Percentiles rank a stretch among this genome's conserved stretches.
Evolutionary conservation across 768 basidiomycete genomes (phyloP).

Genomic region (Tylopilus rubrobrunneus): DNA sequence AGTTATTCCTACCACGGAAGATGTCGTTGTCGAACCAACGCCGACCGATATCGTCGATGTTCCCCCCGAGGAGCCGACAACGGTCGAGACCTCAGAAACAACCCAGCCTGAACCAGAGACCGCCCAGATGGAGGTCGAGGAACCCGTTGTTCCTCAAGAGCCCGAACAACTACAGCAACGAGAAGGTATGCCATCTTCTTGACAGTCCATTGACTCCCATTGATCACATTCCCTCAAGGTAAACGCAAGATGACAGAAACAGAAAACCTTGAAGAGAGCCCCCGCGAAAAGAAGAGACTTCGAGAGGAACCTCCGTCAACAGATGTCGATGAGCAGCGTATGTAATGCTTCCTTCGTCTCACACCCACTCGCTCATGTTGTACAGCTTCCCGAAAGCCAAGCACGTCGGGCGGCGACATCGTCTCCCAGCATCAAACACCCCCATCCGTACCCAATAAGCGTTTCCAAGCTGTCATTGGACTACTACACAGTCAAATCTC

Average conservation of each 20-base stretch:
- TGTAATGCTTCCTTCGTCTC: not conserved
- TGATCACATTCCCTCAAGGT: slow-evolving; percentile 11
- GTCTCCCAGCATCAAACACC: slow-evolving; percentile 13
- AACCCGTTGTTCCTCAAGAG: not conserved
- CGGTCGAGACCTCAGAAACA: slow-evolving; percentile 5
- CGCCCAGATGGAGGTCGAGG: slow-evolving; percentile 14
- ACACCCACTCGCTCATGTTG: slow-evolving; percentile 1
- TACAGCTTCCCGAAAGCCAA: slow-evolving; percentile 20
- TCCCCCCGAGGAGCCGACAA: slow-evolving; percentile 7
- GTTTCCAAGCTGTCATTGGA: slow-evolving; percentile 77
- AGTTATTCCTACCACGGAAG: slow-evolving; percentile 2
- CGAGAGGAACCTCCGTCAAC: slow-evolving; percentile 22
- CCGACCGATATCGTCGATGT: slow-evolving; percentile 6
- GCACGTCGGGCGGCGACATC: slow-evolving; percentile 15
- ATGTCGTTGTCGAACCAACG: slow-evolving; percentile 2
- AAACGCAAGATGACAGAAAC: slow-evolving; percentile 27
- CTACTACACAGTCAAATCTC: slow-evolving; percentile 81
- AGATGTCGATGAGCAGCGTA: slow-evolving; percentile 45
- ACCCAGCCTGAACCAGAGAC: not conserved
- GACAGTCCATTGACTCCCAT: not conserved
- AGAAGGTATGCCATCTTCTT: slow-evolving; percentile 15
- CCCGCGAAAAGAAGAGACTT: slow-evolving; percentile 26
- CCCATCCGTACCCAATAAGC: slow-evolving; percentile 47
- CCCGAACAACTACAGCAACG: slow-evolving; percentile 11
- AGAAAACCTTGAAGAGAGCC: slow-evolving; percentile 21